These are phyloP conservation scores for Yamadazyma atmosphaerica DNA, from an alignment of 1,139 yeast species.

Conservation along the genomic window DNA sequence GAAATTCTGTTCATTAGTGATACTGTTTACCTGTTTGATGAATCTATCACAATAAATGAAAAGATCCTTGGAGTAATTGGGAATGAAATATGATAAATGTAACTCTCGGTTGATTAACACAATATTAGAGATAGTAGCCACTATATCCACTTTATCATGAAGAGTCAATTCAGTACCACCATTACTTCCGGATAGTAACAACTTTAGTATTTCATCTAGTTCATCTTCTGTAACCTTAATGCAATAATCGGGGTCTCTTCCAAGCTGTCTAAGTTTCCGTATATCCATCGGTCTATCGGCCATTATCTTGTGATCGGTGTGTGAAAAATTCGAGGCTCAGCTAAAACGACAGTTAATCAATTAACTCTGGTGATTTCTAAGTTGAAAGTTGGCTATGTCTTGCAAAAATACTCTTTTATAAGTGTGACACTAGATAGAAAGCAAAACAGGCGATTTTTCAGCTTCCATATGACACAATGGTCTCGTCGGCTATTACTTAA, in stretches of 20 bases:
- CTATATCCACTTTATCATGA: slow-evolving; percentile 19
- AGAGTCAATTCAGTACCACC: slow-evolving; percentile 4
- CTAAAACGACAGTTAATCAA: too few species aligned
- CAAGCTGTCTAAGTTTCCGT: slow-evolving; percentile 15
- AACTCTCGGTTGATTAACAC: slow-evolving; percentile 26
- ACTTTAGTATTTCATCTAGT: slow-evolving; percentile 18
- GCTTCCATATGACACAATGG: too few species aligned
- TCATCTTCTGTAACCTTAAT: slow-evolving; percentile 15
- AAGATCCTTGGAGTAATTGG: slow-evolving; percentile 18
- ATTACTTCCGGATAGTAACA: slow-evolving; percentile 9
- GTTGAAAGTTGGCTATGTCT: too few species aligned
- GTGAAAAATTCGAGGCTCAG: not conserved
- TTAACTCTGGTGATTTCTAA: too few species aligned
- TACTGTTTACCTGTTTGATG: slow-evolving; percentile 5
- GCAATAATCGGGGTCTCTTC: slow-evolving; percentile 24
- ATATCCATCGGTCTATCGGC: not conserved
- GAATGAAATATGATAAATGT: slow-evolving; percentile 22
- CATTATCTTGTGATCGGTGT: not conserved
- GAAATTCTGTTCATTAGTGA: slow-evolving; percentile 13
- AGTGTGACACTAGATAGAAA: too few species aligned
- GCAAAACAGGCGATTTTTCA: too few species aligned
- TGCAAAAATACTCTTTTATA: too few species aligned
- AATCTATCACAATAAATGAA: slow-evolving; percentile 18
- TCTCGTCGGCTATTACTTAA: not conserved
- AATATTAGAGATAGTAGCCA: slow-evolving; percentile 22